Evolutionary conservation across 2,329 filamentous ascomycete genomes (phyloP).

Genomic region (Scedosporium dehoogii): DNA sequence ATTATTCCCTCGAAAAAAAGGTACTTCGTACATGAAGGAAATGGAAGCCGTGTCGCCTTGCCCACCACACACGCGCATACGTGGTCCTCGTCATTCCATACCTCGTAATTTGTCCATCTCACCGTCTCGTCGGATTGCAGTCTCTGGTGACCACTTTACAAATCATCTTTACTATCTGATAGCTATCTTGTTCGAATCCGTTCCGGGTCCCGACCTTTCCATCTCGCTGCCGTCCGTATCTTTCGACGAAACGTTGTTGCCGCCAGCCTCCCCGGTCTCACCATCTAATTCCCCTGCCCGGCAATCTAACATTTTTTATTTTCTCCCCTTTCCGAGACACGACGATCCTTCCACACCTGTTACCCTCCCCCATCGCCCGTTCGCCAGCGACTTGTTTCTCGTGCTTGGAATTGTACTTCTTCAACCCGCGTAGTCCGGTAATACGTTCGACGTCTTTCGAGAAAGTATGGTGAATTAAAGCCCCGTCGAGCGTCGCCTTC

Average conservation of each 20-base stretch:
- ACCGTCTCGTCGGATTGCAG: not conserved
- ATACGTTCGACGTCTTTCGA: not conserved
- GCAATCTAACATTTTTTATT: too few relatives aligned
- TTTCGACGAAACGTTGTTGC: not conserved
- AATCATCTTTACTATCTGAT: not conserved
- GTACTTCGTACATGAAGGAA: not conserved
- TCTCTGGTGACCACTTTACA: not conserved
- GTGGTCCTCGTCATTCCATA: not conserved
- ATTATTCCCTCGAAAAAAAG: not conserved
- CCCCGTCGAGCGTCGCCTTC: conserved; percentile 37
- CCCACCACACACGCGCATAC: not conserved
- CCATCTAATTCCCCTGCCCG: too few relatives aligned
- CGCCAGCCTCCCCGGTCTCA: not conserved
- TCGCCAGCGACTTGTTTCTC: too few relatives aligned
- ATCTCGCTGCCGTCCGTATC: not conserved
- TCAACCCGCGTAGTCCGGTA: not conserved
- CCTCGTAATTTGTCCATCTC: not conserved
- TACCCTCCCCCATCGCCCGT: too few relatives aligned
- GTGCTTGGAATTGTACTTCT: not conserved
- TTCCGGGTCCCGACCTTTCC: not conserved
- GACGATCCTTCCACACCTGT: too few relatives aligned
- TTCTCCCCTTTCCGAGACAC: too few relatives aligned
- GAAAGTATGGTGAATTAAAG: not conserved
- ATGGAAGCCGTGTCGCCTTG: not conserved
- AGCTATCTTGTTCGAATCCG: not conserved